Evolutionary conservation across 139 green algal genomes (phyloP).

Genomic region (Bryopsis sp.): DNA sequence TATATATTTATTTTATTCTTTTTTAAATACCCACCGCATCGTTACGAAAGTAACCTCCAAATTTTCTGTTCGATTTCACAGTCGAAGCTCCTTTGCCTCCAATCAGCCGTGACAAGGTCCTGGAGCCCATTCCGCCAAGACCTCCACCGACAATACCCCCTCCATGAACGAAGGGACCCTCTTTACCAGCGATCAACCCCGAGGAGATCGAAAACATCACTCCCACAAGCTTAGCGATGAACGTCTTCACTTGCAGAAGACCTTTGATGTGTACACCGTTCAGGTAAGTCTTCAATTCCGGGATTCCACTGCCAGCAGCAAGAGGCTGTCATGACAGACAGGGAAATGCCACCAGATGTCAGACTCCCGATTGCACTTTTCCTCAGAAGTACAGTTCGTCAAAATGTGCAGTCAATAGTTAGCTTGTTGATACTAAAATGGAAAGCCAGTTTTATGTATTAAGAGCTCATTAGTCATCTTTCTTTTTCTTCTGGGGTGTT

Average conservation of each 20-base stretch:
- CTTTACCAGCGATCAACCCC: conserved; percentile 68
- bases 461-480: neutral
- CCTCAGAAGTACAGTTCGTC: neutral
- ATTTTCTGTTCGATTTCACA: conserved; percentile 26
- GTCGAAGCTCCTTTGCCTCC: conserved; percentile 2
- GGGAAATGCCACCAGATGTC: neutral
- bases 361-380: neutral
- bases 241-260: conserved; percentile 49
- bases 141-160: conserved; percentile 28
- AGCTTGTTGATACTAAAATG: neutral
- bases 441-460: neutral
- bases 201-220: conserved; percentile 59
- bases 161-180: conserved; percentile 56
- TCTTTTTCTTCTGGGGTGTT: neutral
- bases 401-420: neutral
- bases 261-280: conserved; percentile 60
- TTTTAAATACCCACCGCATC: conserved; percentile 19
- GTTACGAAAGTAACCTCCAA: conserved; percentile 46
- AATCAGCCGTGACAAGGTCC: conserved; percentile 2
- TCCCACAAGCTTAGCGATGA: conserved; percentile 59
- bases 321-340: conserved; percentile 37
- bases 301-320: conserved; percentile 56
- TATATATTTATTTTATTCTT: neutral
- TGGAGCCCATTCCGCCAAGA: conserved; percentile 40
- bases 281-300: conserved; percentile 68